Evolutionary conservation across 257 asterid species (phyloP), one percentile per base, ranked within the genome.

Genomic region (Jacaranda mimosifolia): DNA sequence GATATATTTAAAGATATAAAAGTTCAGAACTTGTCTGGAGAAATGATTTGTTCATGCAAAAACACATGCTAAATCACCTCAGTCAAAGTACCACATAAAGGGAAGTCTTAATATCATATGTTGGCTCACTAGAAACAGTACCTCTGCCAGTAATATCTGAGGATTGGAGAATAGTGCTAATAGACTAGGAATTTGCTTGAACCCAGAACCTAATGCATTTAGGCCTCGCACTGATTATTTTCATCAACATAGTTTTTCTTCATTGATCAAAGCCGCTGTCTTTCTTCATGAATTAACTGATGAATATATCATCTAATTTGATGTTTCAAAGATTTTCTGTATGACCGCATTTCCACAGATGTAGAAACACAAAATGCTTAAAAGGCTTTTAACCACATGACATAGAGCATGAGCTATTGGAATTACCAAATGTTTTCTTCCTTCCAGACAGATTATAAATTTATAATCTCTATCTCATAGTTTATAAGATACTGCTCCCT

Each of bases 301-400:
- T 52, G 40, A 76, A 53, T 66, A 9, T 43, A 17, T 9, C 7
- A 19, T 65, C 11, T 9, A 40, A 66, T 40, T 48, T 21, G 13
- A 56, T 11, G 32, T 56, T 43, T 67, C 70, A 49, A 8, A 12
- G 8, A 43, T 45, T 63, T 60, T 42, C 45, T 21, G 8, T 4
- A 42, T 68, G 55, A 56, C 49, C 55, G 18, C 56, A 49, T 68
- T 75, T 52, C 73, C 62, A 43, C 35, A 51, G 9, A 67, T 45
- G 42, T 26, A 53, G 21, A 49, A 13, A 40, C 14, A 40, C 32
- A 32, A 56, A 40, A 67, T 55, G 60, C 60, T 15, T 18, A n/a
- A 42, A 43, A 59, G 36, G 36, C 52, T 62, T 74, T 52, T 32
- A 57, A 58, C 77, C 39, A 32, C 18, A 52, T 46, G 3, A 9